phyloP scores from a whole-genome alignment of 805 yeast species.

The Naumovozyma baii region DNA sequence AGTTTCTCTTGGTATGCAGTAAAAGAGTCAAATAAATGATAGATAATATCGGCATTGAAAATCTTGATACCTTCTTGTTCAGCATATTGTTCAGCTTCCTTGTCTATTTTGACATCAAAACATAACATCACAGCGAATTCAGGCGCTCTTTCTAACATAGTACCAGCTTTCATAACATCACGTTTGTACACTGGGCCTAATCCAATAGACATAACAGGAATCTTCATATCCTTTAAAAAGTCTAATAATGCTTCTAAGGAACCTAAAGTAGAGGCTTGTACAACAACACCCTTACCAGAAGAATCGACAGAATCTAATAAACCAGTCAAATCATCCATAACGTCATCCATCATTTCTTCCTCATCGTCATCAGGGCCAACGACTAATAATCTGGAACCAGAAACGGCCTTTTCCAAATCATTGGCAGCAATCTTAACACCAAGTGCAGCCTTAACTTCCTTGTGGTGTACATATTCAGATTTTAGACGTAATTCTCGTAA shows the following conservation, averaged over 20 bases:
- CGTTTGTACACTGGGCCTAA: slow-evolving; percentile 96
- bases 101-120: slow-evolving; percentile 94
- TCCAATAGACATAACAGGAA: slow-evolving; percentile 97
- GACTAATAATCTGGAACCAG: slow-evolving; percentile 91
- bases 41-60: slow-evolving; percentile 92
- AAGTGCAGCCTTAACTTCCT: slow-evolving; percentile 96
- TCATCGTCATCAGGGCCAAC: slow-evolving; percentile 97
- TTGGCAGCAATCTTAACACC: slow-evolving; percentile 98
- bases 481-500: slow-evolving; percentile 91
- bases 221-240: slow-evolving; percentile 96
- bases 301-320: slow-evolving; percentile 89
- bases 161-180: slow-evolving; percentile 94
- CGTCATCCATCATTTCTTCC: slow-evolving; percentile 94
- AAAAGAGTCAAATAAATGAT: slow-evolving; percentile 91
- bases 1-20: slow-evolving; percentile 84
- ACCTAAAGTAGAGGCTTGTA: slow-evolving; percentile 97
- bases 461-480: slow-evolving; percentile 93
- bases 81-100: slow-evolving; percentile 97
- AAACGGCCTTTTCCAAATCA: slow-evolving; percentile 96
- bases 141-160: slow-evolving; percentile 95
- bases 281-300: slow-evolving; percentile 94
- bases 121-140: slow-evolving; percentile 96
- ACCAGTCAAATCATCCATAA: slow-evolving; percentile 96
- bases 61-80: slow-evolving; percentile 83
- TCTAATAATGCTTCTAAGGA: slow-evolving; percentile 94